Percentiles rank a stretch among this genome's conserved stretches.
These are phyloP conservation scores for Byssothecium circinans DNA, from an alignment of 2,329 filamentous ascomycete species.

Conservation along the genomic window DNA sequence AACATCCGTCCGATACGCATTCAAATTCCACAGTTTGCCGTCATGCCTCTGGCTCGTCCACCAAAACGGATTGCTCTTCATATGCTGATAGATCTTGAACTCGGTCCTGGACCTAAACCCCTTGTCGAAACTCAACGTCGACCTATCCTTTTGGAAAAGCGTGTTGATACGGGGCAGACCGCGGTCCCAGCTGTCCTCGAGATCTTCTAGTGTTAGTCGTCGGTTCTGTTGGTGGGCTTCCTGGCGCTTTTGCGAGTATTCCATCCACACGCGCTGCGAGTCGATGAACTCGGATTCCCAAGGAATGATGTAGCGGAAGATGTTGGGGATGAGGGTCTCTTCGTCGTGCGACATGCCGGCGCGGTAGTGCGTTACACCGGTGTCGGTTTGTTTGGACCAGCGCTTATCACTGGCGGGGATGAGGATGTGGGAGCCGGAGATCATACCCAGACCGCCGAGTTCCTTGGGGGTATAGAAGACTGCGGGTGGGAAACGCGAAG, in stretches of 20 bases:
- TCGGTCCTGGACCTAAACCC: slow-evolving; percentile 93
- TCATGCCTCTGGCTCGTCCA: slow-evolving; percentile 98
- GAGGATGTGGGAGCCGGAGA: slow-evolving; percentile 95
- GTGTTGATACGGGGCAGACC: slow-evolving; percentile 98
- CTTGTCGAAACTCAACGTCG: slow-evolving; percentile 96
- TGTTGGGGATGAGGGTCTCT: slow-evolving; percentile 96
- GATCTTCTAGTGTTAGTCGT: slow-evolving; percentile 87
- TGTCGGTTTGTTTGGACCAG: slow-evolving; percentile 97
- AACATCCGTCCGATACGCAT: slow-evolving; percentile 92
- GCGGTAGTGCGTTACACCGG: slow-evolving; percentile 93
- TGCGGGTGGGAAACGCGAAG: slow-evolving; percentile 93
- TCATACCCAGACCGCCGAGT: slow-evolving; percentile 95
- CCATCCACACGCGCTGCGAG: slow-evolving; percentile 97
- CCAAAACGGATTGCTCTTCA: slow-evolving; percentile 99
- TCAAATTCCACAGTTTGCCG: slow-evolving; percentile 96
- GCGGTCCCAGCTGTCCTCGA: slow-evolving; percentile 98
- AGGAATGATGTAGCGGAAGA: slow-evolving; percentile 98
- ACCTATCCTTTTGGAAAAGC: slow-evolving; percentile 96
- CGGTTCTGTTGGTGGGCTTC: slow-evolving; percentile 98
- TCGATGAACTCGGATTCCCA: slow-evolving; percentile 99
- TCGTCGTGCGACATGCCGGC: slow-evolving; percentile 98
- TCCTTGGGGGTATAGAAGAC: slow-evolving; percentile 99
- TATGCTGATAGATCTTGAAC: slow-evolving; percentile 97
- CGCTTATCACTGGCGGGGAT: slow-evolving; percentile 97
- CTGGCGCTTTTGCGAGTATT: slow-evolving; percentile 96